Evolutionary conservation across 441 rosid species (phyloP).

Genomic region (Isatis lusitanica): DNA sequence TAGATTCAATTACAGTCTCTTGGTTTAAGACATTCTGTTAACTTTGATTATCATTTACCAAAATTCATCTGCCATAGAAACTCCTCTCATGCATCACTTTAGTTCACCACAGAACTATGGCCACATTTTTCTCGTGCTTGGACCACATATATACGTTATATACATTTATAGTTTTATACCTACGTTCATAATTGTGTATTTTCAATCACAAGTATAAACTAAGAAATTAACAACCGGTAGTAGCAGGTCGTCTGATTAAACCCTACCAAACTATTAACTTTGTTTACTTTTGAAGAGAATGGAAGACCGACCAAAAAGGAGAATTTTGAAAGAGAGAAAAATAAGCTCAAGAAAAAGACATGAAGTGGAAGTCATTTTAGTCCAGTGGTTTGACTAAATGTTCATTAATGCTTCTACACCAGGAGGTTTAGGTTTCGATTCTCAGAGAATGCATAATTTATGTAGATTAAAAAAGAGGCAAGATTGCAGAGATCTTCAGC

Average conservation of each 20-base stretch:
- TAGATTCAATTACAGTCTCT: neutral
- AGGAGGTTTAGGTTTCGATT: no score
- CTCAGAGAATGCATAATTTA: no score
- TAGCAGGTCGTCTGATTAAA: slow-evolving; percentile 1
- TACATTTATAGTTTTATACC: neutral
- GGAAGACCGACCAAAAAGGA: slow-evolving; percentile 23
- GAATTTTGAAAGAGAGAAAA: neutral
- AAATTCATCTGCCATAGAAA: neutral
- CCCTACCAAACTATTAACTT: slow-evolving; percentile 11
- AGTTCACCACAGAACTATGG: slow-evolving; percentile 6
- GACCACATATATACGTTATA: slow-evolving; percentile 1
- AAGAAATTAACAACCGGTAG: slow-evolving; percentile 8
- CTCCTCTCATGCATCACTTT: slow-evolving; percentile 12
- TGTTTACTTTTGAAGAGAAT: neutral
- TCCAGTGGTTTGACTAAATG: no score
- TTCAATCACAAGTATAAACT: neutral
- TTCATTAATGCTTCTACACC: no score
- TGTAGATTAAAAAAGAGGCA: no score
- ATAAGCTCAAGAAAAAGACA: neutral
- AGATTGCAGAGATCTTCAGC: no score
- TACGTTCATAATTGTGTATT: neutral
- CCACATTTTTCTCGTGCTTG: slow-evolving; percentile 17
- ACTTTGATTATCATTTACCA: neutral
- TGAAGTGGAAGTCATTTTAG: no score
- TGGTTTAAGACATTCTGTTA: neutral